phyloP scores from a whole-genome alignment of 108 stramenopile species.

The Chaetoceros muelleri region DNA sequence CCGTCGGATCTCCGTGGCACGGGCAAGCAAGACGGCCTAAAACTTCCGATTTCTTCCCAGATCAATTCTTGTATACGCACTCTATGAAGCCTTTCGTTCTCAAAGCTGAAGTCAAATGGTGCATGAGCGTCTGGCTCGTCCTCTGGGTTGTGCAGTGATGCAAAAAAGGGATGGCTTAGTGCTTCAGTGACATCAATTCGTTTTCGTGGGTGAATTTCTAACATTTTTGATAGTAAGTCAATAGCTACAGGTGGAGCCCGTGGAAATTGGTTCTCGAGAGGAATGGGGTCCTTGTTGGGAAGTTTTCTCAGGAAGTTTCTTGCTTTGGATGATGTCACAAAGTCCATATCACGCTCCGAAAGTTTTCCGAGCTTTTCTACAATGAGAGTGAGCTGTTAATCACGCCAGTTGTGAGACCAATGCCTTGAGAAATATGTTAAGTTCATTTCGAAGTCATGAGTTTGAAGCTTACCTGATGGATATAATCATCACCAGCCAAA shows the following conservation, averaged over 20 bases:
- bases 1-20: slow-evolving; percentile 45
- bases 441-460: slow-evolving; percentile 1
- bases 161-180: slow-evolving; percentile 87
- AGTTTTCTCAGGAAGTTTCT: slow-evolving; percentile 83
- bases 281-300: slow-evolving; percentile 44
- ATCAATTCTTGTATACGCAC: slow-evolving; percentile 76
- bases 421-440: background rate
- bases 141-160: slow-evolving; percentile 69
- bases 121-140: slow-evolving; percentile 67
- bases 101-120: slow-evolving; percentile 76
- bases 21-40: slow-evolving; percentile 69
- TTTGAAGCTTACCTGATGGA: slow-evolving; percentile 91
- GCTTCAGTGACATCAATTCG: slow-evolving; percentile 87
- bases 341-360: slow-evolving; percentile 83
- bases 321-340: slow-evolving; percentile 90
- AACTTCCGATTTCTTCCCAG: slow-evolving; percentile 83
- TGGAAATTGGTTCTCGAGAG: slow-evolving; percentile 62
- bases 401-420: slow-evolving; percentile 2
- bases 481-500: slow-evolving; percentile 99
- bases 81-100: slow-evolving; percentile 73
- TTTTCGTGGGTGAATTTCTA: slow-evolving; percentile 83
- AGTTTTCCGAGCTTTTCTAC: slow-evolving; percentile 88
- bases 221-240: slow-evolving; percentile 85
- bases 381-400: slow-evolving; percentile 71
- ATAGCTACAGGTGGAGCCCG: slow-evolving; percentile 70